Percentiles rank a stretch among this genome's conserved stretches.
Evolutionary conservation across 2,329 filamentous ascomycete genomes (phyloP).

Genomic region (Fusarium sp.): DNA sequence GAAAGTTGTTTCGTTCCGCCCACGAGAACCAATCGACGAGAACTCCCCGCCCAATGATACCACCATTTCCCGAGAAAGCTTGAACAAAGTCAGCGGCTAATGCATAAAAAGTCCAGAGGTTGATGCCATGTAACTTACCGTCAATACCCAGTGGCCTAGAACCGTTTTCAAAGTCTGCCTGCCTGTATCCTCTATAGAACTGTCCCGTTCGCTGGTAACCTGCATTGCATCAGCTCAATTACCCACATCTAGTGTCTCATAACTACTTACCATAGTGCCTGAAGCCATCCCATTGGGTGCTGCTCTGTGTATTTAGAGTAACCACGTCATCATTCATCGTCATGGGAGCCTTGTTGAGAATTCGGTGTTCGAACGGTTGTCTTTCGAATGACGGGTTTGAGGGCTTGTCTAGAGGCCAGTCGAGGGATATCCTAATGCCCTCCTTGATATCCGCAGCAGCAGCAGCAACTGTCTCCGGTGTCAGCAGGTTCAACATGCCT

Average conservation of each 20-base stretch:
- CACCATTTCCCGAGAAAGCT: no score
- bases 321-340: slow-evolving; percentile 1
- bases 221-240: not conserved
- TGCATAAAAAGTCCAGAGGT: no score
- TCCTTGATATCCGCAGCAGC: slow-evolving; percentile 14
- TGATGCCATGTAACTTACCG: no score
- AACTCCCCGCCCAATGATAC: no score
- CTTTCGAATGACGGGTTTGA: not conserved
- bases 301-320: not conserved
- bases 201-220: not conserved
- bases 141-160: not conserved
- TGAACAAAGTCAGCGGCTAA: no score
- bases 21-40: no score
- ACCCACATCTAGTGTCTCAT: not conserved
- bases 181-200: not conserved
- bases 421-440: slow-evolving; percentile 27
- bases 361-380: not conserved
- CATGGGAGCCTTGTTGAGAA: slow-evolving; percentile 1
- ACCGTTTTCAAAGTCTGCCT: not conserved
- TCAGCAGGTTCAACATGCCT: slow-evolving; percentile 66
- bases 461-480: slow-evolving; percentile 34
- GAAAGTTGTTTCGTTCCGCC: no score
- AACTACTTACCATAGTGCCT: not conserved
- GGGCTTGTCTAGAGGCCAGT: slow-evolving; percentile 12
- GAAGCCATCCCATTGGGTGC: not conserved